These are phyloP conservation scores for Batrachochytrium dendrobatidis DNA, from an alignment of 371 early-diverging fungal species.

Conservation along the genomic window DNA sequence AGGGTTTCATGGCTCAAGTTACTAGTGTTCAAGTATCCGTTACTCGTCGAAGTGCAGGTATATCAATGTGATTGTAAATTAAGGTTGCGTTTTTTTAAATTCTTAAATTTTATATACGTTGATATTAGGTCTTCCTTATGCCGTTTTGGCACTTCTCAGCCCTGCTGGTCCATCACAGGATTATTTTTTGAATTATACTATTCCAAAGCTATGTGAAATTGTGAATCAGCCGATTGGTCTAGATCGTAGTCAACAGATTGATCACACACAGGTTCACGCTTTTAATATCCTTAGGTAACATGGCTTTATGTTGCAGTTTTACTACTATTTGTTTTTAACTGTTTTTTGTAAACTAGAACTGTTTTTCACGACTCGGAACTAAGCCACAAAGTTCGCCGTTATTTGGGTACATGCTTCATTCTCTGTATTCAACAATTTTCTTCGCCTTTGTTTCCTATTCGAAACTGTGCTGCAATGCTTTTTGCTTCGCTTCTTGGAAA, in stretches of 20 bases:
- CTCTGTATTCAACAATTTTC: constrained; percentile 73
- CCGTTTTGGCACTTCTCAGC: constrained; percentile 76
- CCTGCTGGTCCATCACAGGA: constrained; percentile 60
- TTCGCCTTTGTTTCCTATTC: constrained; percentile 67
- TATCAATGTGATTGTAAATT: too few relatives aligned
- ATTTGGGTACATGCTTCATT: constrained; percentile 65
- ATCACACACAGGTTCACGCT: constrained; percentile 75
- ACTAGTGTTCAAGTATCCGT: constrained; percentile 56
- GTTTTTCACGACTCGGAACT: constrained; percentile 77
- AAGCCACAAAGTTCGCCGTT: constrained; percentile 61
- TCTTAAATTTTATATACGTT: not conserved
- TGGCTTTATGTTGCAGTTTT: constrained; percentile 1
- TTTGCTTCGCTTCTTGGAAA: constrained; percentile 77
- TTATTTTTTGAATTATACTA: constrained; percentile 54
- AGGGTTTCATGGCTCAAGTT: constrained; percentile 39
- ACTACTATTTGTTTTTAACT: constrained; percentile 6
- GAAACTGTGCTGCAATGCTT: constrained; percentile 90
- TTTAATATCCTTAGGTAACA: constrained; percentile 69
- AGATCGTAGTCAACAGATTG: constrained; percentile 16
- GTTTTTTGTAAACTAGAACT: not conserved
- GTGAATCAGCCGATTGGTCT: constrained; percentile 43
- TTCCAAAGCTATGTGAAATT: constrained; percentile 59
- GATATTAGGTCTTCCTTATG: constrained; percentile 68
- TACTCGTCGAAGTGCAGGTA: constrained; percentile 80
- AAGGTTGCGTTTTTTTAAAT: too few relatives aligned